Evolutionary conservation across 2,329 filamentous ascomycete genomes (phyloP).

Genomic region (Alternaria triticina): DNA sequence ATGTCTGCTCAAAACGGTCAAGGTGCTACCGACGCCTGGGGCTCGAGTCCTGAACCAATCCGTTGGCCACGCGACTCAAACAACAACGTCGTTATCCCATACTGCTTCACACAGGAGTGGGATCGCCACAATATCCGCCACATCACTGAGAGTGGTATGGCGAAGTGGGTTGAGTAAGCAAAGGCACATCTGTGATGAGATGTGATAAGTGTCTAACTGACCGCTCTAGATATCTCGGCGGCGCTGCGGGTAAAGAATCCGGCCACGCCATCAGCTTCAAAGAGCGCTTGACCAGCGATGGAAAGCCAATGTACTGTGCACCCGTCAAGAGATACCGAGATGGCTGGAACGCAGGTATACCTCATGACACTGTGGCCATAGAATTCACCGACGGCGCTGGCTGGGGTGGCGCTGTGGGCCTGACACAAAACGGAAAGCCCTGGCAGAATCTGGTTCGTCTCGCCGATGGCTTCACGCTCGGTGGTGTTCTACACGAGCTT

Average conservation of each 20-base stretch:
- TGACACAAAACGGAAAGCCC: not conserved
- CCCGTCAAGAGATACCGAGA: not conserved
- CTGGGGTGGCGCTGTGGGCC: conserved; percentile 4
- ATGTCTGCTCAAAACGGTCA: not conserved
- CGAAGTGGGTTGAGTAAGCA: not conserved
- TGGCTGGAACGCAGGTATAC: conserved; percentile 2
- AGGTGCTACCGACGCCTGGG: not conserved
- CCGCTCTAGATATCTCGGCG: not conserved
- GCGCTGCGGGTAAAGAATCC: not conserved
- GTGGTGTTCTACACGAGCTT: not conserved
- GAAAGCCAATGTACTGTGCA: not conserved
- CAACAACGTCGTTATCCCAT: not conserved
- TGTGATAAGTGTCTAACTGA: not conserved
- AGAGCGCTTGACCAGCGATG: not conserved
- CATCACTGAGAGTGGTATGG: not conserved
- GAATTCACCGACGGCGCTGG: not conserved
- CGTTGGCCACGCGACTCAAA: not conserved
- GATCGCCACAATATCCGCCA: not conserved
- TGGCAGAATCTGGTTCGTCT: not conserved
- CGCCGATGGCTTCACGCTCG: not conserved
- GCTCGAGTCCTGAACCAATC: not conserved
- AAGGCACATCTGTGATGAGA: not conserved
- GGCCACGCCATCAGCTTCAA: not conserved
- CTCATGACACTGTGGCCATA: not conserved
- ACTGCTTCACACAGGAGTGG: not conserved